phyloP scores from a whole-genome alignment of 768 basidiomycete genomes.

The Phylloporus arenicola region DNA sequence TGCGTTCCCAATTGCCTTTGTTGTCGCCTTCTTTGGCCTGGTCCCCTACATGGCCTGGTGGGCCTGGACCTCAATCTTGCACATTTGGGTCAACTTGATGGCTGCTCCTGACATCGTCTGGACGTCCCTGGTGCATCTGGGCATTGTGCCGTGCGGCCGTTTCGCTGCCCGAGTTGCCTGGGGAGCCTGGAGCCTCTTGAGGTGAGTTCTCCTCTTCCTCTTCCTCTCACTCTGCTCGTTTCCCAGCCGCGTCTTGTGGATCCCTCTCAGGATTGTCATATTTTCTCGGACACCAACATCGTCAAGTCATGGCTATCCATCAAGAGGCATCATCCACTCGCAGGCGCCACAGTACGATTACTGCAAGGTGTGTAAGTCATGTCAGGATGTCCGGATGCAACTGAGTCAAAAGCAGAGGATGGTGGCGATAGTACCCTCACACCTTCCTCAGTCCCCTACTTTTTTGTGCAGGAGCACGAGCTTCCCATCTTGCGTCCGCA shows the following conservation, averaged over 20 bases:
- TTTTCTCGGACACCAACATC: not conserved
- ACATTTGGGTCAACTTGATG: too few species aligned
- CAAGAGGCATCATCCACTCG: not conserved
- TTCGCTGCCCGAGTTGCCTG: too few species aligned
- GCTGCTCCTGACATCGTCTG: too few species aligned
- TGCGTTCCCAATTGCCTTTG: too few species aligned
- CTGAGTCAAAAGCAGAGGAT: not conserved
- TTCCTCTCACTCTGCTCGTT: too few species aligned
- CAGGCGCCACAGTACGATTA: not conserved
- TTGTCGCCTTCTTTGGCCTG: too few species aligned
- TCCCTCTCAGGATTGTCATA: not conserved
- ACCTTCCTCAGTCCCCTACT: not conserved
- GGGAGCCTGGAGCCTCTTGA: too few species aligned
- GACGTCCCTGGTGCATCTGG: too few species aligned
- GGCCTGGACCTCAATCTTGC: too few species aligned
- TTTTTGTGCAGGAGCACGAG: constrained; percentile 9
- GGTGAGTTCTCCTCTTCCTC: too few species aligned
- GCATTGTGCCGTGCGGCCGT: too few species aligned
- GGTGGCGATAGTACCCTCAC: not conserved
- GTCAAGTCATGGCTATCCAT: not conserved
- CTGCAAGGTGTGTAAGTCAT: not conserved
- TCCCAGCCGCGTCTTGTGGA: not conserved
- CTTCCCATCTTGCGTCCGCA: constrained; percentile 27
- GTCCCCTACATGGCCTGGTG: too few species aligned
- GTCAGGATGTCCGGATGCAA: not conserved